A percentile compares a stretch with the other conserved stretches of the same genome.
Conservation (phyloP, 2,329 filamentous ascomycete species). For the Dothideomycetes sp. region DNA sequence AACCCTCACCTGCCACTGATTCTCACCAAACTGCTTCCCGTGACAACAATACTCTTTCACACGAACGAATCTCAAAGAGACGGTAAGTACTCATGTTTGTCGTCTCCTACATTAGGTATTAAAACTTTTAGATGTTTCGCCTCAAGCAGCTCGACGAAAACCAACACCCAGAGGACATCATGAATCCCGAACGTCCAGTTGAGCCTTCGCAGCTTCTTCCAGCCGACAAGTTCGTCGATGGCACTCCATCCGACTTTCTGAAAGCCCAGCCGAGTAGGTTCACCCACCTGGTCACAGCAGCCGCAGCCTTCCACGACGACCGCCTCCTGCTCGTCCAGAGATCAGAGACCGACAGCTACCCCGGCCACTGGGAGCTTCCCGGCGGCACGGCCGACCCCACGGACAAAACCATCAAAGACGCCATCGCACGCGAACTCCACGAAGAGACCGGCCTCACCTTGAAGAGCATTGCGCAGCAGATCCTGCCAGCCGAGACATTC, state of each 20-base stretch:
- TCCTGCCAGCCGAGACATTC: slow-evolving; percentile 12
- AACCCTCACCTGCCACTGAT: too few species aligned
- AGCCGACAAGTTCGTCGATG: slow-evolving; percentile 3
- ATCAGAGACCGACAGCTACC: slow-evolving; percentile 29
- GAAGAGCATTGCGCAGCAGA: slow-evolving; percentile 16
- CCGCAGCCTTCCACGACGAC: slow-evolving; percentile 12
- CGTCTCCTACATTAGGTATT: too few species aligned
- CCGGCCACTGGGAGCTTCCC: slow-evolving; percentile 38
- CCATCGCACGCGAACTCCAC: slow-evolving; percentile 37
- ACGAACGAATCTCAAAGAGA: too few species aligned
- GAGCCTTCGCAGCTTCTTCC: not conserved
- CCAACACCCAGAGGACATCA: slow-evolving; percentile 4
- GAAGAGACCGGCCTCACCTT: slow-evolving; percentile 36
- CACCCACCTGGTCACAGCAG: slow-evolving; percentile 9
- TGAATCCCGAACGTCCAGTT: slow-evolving; percentile 6
- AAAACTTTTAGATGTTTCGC: slow-evolving; percentile 11
- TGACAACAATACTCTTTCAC: too few species aligned
- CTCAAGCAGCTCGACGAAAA: slow-evolving; percentile 8
- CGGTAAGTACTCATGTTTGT: too few species aligned
- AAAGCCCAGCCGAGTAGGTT: slow-evolving; percentile 7
- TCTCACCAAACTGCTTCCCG: too few species aligned
- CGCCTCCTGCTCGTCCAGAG: slow-evolving; percentile 35
- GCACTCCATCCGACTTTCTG: slow-evolving; percentile 1
- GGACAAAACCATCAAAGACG: slow-evolving; percentile 32
- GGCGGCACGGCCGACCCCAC: slow-evolving; percentile 34